A percentile compares a stretch with the other conserved stretches of the same genome.
Conservation (phyloP, 78 protist species). For the Dictyostelium brefeldianum region DNA sequence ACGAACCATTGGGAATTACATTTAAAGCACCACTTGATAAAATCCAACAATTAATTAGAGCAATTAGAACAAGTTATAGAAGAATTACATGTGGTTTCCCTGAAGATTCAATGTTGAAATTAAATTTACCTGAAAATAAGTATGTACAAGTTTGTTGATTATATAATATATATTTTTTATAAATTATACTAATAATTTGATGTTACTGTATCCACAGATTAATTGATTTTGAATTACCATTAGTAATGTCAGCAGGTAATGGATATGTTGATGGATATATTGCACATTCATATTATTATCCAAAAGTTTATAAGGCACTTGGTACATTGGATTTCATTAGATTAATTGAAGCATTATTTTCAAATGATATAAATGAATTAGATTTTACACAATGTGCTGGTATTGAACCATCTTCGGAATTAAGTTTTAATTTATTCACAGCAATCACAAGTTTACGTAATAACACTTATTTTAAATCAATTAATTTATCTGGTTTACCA, state of each 20-base stretch:
- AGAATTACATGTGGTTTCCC: slow-evolving; percentile 64
- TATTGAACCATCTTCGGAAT: slow-evolving; percentile 69
- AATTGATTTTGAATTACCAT: slow-evolving; percentile 13
- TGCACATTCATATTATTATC: slow-evolving; percentile 73
- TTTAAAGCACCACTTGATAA: slow-evolving; percentile 49
- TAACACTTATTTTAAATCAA: slow-evolving; percentile 64
- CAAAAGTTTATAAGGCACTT: slow-evolving; percentile 50
- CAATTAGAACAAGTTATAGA: slow-evolving; percentile 67
- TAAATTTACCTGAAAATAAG: slow-evolving; percentile 42
- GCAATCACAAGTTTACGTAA: slow-evolving; percentile 68
- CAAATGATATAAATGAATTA: slow-evolving; percentile 26
- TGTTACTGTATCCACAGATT: not conserved
- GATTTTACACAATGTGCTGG: slow-evolving; percentile 69
- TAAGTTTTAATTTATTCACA: slow-evolving; percentile 63
- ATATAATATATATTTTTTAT: not conserved
- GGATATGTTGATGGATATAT: slow-evolving; percentile 65
- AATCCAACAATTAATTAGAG: slow-evolving; percentile 31
- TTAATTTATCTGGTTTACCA: slow-evolving; percentile 61
- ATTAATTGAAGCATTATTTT: slow-evolving; percentile 39
- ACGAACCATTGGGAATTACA: slow-evolving; percentile 42
- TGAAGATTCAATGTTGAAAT: slow-evolving; percentile 10
- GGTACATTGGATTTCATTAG: slow-evolving; percentile 65
- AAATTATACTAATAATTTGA: too few relatives aligned
- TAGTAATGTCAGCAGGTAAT: slow-evolving; percentile 61
- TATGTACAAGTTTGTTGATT: not conserved